Conservation (phyloP, 1,139 yeast genomes). For the Kurtzmaniella natalensis region DNA sequence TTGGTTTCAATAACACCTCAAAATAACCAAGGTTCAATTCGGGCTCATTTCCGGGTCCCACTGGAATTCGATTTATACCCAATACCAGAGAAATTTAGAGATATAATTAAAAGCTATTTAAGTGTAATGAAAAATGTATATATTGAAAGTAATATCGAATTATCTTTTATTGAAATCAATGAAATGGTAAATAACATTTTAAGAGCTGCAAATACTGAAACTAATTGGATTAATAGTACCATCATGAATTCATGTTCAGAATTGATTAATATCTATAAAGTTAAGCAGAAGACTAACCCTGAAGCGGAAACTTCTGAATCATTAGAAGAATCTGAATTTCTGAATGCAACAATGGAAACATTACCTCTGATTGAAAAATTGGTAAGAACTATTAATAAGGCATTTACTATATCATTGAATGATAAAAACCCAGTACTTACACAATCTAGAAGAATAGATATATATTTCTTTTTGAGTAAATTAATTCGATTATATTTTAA, state of each 20-base stretch:
- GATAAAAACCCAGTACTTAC: conserved; percentile 59
- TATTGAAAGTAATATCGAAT: conserved; percentile 30
- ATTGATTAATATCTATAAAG: conserved; percentile 44
- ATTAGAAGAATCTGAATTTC: conserved; percentile 13
- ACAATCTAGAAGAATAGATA: conserved; percentile 57
- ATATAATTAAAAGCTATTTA: conserved; percentile 32
- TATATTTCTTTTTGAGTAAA: conserved; percentile 70
- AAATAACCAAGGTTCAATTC: conserved; percentile 20
- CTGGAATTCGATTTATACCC: conserved; percentile 38
- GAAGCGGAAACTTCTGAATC: conserved; percentile 18
- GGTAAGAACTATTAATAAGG: conserved; percentile 65
- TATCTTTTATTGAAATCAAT: conserved; percentile 36
- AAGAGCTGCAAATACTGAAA: conserved; percentile 58
- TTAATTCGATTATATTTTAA: conserved; percentile 70
- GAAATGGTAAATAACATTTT: conserved; percentile 46
- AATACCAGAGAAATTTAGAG: conserved; percentile 33
- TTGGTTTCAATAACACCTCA: conserved; percentile 36
- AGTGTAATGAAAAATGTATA: conserved; percentile 36
- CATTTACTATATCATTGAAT: conserved; percentile 74
- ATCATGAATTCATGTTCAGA: conserved; percentile 54
- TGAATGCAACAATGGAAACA: conserved; percentile 12
- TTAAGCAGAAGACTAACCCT: conserved; percentile 29
- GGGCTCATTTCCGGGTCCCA: conserved; percentile 32
- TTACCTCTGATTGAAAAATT: conserved; percentile 41
- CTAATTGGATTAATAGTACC: conserved; percentile 65